Conservation (phyloP, 1,284 basidiomycete genomes). For the Rhizopogon hawkerae region DNA sequence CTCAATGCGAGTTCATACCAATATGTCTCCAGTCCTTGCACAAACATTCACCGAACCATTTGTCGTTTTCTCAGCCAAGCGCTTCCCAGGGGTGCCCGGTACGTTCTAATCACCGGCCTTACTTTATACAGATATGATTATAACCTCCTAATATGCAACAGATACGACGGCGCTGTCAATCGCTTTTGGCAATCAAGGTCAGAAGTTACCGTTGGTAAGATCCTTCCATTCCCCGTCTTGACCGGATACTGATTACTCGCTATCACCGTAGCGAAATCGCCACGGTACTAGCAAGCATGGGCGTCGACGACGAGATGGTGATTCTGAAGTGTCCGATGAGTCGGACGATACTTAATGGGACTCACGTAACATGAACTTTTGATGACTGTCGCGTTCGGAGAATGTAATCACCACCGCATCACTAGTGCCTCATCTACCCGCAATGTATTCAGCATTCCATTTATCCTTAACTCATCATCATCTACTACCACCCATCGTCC, state of each 20-base stretch:
- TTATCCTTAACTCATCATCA: conserved; percentile 7
- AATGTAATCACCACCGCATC: conserved; percentile 18
- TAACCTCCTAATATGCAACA: conserved; percentile 23
- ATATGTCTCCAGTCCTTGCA: conserved; percentile 66
- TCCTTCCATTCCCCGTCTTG: conserved; percentile 16
- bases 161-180: conserved; percentile 86
- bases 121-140: conserved; percentile 6
- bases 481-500: conserved; percentile 13
- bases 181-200: conserved; percentile 85
- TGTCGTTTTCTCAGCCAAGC: conserved; percentile 85
- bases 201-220: conserved; percentile 78
- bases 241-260: conserved; percentile 22
- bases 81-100: conserved; percentile 90
- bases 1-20: conserved; percentile 53
- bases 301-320: conserved; percentile 39
- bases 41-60: conserved; percentile 83
- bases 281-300: conserved; percentile 51
- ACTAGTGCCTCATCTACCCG: conserved; percentile 18
- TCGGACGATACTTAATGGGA: conserved; percentile 31
- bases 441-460: conserved; percentile 21
- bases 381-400: conserved; percentile 3
- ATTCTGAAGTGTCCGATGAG: conserved; percentile 43
- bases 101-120: conserved; percentile 24
- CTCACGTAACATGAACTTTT: conserved; percentile 7
- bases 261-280: conserved; percentile 51